phyloP scores from a whole-genome alignment of 805 yeast genomes.

The Candida methanosorbosa region DNA sequence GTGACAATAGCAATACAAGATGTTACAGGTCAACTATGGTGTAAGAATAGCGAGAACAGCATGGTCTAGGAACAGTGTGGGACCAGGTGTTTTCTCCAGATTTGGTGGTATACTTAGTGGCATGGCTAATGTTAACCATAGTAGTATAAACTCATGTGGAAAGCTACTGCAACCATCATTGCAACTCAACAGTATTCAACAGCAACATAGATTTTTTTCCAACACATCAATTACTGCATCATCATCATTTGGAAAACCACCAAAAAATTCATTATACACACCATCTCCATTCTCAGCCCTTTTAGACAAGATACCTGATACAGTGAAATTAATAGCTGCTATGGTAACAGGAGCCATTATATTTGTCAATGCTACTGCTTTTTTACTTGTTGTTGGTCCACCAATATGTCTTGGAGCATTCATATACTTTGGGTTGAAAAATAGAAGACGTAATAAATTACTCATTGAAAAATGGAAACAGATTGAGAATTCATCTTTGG shows the following conservation, averaged over 20 bases:
- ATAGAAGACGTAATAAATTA: constrained; percentile 5
- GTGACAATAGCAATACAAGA: no score
- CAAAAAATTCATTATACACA: constrained; percentile 11
- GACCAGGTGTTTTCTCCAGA: no score
- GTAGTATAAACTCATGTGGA: no score
- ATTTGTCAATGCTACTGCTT: constrained; percentile 7
- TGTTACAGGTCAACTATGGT: no score
- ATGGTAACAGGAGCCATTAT: not conserved
- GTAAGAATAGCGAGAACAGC: no score
- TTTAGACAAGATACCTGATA: constrained; percentile 19
- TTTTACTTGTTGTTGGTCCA: constrained; percentile 22
- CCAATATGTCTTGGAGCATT: constrained; percentile 21
- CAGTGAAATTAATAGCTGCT: not conserved
- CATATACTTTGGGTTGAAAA: constrained; percentile 8
- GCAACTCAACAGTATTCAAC: no score
- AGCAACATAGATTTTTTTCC: no score
- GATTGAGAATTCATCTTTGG: constrained; percentile 16
- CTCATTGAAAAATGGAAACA: constrained; percentile 14
- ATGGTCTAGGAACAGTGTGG: no score
- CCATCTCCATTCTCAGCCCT: constrained; percentile 10
- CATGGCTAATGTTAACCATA: no score
- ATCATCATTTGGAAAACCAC: constrained; percentile 10
- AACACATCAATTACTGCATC: no score
- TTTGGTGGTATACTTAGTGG: no score
- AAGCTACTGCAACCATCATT: no score